Conservation (phyloP, 768 basidiomycete species). For the Lentinula aciculospora region DNA sequence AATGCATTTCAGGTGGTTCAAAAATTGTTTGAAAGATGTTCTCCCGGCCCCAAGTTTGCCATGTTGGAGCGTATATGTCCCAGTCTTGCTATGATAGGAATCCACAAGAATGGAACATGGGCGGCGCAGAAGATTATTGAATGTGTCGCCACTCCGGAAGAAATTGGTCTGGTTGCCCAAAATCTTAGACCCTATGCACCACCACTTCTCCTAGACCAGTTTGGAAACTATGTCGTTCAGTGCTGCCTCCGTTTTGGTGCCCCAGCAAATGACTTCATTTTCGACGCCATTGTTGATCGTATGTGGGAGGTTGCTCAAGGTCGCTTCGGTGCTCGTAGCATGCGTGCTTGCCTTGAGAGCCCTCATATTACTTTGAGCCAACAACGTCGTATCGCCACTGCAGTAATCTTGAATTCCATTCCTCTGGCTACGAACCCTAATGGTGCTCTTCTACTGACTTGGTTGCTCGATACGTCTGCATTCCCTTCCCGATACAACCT, state of each 20-base stretch:
- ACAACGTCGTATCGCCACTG: conserved; percentile 91
- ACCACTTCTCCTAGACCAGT: conserved; percentile 89
- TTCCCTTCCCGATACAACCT: conserved; percentile 95
- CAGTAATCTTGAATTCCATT: conserved; percentile 94
- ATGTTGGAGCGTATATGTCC: conserved; percentile 95
- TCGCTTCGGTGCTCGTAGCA: conserved; percentile 94
- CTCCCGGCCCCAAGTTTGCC: conserved; percentile 66
- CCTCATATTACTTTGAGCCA: conserved; percentile 83
- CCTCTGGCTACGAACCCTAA: conserved; percentile 97
- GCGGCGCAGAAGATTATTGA: conserved; percentile 99
- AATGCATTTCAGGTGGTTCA: conserved; percentile 69
- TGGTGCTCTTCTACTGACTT: conserved; percentile 90
- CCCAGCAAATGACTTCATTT: conserved; percentile 83
- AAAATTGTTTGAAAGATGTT: conserved; percentile 92
- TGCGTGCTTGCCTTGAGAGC: conserved; percentile 95
- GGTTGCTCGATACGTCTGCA: conserved; percentile 92
- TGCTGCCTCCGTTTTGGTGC: conserved; percentile 88
- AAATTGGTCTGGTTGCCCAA: conserved; percentile 77
- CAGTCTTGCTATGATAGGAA: conserved; percentile 94
- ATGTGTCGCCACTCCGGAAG: conserved; percentile 84
- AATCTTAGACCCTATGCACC: conserved; percentile 90
- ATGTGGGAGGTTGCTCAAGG: conserved; percentile 99
- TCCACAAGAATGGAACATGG: conserved; percentile 99
- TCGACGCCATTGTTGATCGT: conserved; percentile 95
- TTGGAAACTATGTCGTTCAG: conserved; percentile 90